Evolutionary conservation across 768 basidiomycete genomes (phyloP).

Genomic region (Trametes maxima): DNA sequence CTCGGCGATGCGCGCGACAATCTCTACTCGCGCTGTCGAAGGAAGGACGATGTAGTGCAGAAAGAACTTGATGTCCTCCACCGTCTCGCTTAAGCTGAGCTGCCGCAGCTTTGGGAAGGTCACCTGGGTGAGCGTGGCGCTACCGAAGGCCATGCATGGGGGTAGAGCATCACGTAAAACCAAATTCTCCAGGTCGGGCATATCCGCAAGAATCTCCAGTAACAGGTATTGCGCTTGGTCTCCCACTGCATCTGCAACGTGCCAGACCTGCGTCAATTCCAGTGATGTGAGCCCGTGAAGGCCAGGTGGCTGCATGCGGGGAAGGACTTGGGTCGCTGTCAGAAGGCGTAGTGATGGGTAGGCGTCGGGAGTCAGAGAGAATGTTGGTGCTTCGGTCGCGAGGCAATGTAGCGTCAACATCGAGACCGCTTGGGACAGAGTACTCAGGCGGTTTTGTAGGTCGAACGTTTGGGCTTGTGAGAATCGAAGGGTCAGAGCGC

Average conservation of each 20-base stretch:
- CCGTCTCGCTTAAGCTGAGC: constrained; percentile 1
- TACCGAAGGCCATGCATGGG: neutral
- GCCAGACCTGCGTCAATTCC: constrained; percentile 1
- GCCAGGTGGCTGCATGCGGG: neutral
- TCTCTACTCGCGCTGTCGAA: neutral
- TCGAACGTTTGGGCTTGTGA: neutral
- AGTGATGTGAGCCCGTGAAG: neutral
- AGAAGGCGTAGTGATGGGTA: neutral
- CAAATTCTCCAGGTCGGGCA: neutral
- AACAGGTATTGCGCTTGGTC: neutral
- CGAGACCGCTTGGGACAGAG: neutral
- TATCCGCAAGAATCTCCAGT: neutral
- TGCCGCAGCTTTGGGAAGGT: neutral
- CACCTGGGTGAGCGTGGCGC: neutral
- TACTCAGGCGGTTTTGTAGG: neutral
- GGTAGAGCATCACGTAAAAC: constrained; percentile 1
- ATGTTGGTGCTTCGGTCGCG: neutral
- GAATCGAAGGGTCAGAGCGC: neutral
- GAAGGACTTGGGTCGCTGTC: constrained; percentile 2
- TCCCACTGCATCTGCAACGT: neutral
- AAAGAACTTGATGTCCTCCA: constrained; percentile 12
- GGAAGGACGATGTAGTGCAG: neutral
- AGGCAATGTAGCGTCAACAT: constrained; percentile 1
- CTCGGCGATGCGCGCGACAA: constrained; percentile 4
- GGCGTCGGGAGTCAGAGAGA: neutral